Evolutionary conservation across 1,284 basidiomycete species (phyloP).

Genomic region (Ustilago curta): DNA sequence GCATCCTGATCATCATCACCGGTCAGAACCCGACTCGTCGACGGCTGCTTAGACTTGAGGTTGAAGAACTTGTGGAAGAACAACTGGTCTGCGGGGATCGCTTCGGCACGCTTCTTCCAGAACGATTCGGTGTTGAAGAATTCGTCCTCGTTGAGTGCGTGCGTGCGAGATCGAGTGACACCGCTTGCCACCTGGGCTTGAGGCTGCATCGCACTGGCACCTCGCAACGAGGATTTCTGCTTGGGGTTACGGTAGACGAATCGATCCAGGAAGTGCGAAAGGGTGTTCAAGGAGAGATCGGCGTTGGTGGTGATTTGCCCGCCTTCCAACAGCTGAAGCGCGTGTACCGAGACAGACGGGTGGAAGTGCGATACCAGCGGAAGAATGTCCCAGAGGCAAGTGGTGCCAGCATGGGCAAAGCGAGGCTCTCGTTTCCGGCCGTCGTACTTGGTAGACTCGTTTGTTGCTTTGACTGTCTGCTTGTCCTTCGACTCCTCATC

Average conservation of each 20-base stretch:
- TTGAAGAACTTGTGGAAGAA: conserved; percentile 69
- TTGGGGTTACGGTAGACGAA: conserved; percentile 97
- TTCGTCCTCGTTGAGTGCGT: conserved; percentile 67
- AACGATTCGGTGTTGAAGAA: conserved; percentile 84
- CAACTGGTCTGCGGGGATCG: conserved; percentile 83
- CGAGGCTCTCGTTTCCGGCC: conserved; percentile 85
- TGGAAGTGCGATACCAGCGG: conserved; percentile 87
- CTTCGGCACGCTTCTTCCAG: conserved; percentile 78
- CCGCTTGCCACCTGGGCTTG: conserved; percentile 72
- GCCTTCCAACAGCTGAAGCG: conserved; percentile 84
- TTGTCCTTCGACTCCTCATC: conserved; percentile 52
- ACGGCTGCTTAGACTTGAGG: conserved; percentile 59
- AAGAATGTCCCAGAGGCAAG: conserved; percentile 69
- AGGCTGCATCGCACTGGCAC: conserved; percentile 89
- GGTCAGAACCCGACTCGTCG: conserved; percentile 26
- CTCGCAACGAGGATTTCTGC: conserved; percentile 81
- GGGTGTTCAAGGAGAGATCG: conserved; percentile 91
- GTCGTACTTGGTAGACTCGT: conserved; percentile 54
- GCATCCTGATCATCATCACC: conserved; percentile 68
- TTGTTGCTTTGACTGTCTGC: conserved; percentile 12
- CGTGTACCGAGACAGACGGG: conserved; percentile 88
- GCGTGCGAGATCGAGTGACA: conserved; percentile 80
- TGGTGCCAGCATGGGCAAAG: conserved; percentile 83
- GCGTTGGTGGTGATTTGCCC: conserved; percentile 79
- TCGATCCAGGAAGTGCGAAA: conserved; percentile 89